phyloP scores from a whole-genome alignment of 2,329 filamentous ascomycete genomes.

The Lecanosticta acicola region DNA sequence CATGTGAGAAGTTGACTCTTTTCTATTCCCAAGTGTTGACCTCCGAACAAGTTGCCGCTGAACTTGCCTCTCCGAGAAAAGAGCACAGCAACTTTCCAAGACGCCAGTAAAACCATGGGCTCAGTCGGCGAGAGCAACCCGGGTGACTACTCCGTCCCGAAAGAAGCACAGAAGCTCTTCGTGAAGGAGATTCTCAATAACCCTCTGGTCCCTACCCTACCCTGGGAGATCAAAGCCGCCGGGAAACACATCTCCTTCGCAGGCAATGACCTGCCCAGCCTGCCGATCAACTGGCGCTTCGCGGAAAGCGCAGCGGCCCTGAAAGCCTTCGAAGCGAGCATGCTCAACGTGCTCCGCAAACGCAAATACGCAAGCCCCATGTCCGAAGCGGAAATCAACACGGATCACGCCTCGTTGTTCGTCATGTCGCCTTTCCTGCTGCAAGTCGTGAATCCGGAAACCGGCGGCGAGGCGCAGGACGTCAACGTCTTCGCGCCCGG shows the following conservation, averaged over 20 bases:
- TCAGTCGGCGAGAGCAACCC: constrained; percentile 1
- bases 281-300: constrained; percentile 54
- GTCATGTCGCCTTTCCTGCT: constrained; percentile 20
- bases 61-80: background rate
- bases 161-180: constrained; percentile 27
- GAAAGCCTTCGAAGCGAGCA: constrained; percentile 29
- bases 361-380: constrained; percentile 17
- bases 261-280: constrained; percentile 40
- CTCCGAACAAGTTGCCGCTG: no score
- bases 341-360: constrained; percentile 16
- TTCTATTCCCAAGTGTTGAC: no score
- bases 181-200: constrained; percentile 42
- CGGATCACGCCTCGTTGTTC: constrained; percentile 22
- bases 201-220: constrained; percentile 37
- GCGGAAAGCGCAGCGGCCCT: constrained; percentile 44
- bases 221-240: constrained; percentile 34
- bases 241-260: constrained; percentile 38
- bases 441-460: constrained; percentile 7
- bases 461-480: background rate
- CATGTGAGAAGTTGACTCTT: no score
- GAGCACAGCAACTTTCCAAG: background rate
- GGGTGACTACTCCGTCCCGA: constrained; percentile 15
- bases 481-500: background rate
- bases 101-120: constrained; percentile 12
- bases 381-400: constrained; percentile 16